Evolutionary conservation across 2,329 filamentous ascomycete genomes (phyloP), one percentile per base, ranked within the genome.

Genomic region (Botryotinia calthae): DNA sequence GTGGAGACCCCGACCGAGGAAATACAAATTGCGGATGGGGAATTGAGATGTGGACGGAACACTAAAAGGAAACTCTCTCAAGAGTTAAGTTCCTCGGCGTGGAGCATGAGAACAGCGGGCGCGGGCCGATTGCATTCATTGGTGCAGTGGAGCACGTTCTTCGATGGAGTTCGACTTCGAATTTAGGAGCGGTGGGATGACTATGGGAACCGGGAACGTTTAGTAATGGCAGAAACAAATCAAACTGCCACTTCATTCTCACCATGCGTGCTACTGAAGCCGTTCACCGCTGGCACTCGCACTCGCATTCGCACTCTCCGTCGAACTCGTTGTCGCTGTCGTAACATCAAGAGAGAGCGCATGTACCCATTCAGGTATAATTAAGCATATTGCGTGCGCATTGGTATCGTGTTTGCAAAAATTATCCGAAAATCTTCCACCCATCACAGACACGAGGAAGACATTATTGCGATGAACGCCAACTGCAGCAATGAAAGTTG

Each of bases 91-190:
- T 56, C 37, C 51, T 68, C 65, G 48, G 65, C 65, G 48, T 68
- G 65, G 65, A 56, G 48, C 48, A 22, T 56, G 34, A 42, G 28
- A 31, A 68, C 0, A 68, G 48, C 65, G 48, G 65, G n/a, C 51
- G 37, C 65, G 65, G 48, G 34, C 65, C 65, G 65, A 68, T 56
- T 68, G 48, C 37, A 37, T 31, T 56, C 9, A 28, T 56, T 67
- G 34, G 65, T 42, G 48, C 31, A n/a, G 61, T 58, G 65, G 65
- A 68, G 65, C 65, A 56, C 37, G 18, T 68, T 68, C 48, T 56
- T 68, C n/a, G n/a, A 56, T 56, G 48, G 48, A 56, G 34, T 56
- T 56, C 48, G 48, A 40, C 25, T 42, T 20, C 61, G 16, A 25
- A n/a, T 37, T 34, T 28, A 44, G 16, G 37, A 56, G 65, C 65